Conservation (phyloP, 2,329 filamentous ascomycete species). For the Paracoccidioides brasiliensis region DNA sequence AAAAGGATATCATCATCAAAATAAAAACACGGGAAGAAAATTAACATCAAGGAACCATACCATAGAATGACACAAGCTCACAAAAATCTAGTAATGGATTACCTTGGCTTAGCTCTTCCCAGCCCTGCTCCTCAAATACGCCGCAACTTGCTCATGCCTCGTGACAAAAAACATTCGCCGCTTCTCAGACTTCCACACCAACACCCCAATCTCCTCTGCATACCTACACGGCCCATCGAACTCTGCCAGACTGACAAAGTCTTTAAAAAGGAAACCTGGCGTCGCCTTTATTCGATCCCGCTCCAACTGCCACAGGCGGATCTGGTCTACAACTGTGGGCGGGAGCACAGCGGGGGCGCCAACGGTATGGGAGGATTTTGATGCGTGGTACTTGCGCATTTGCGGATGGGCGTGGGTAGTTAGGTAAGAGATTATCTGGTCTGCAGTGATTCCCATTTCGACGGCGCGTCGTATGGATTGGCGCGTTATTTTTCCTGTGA, state of each 20-base stretch:
- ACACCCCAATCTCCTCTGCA: constrained; percentile 78
- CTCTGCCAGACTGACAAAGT: constrained; percentile 61
- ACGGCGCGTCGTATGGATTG: constrained; percentile 80
- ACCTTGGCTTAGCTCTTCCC: constrained; percentile 22
- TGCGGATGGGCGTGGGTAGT: constrained; percentile 88
- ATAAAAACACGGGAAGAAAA: not conserved
- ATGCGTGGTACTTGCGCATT: constrained; percentile 53
- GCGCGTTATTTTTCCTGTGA: constrained; percentile 81
- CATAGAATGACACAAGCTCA: too few relatives aligned
- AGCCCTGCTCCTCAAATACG: constrained; percentile 59
- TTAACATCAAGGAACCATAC: too few relatives aligned
- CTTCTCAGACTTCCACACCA: constrained; percentile 72
- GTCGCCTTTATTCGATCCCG: constrained; percentile 84
- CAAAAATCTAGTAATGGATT: too few relatives aligned
- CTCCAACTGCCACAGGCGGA: constrained; percentile 93
- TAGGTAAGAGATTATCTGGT: constrained; percentile 91
- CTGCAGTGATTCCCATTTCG: constrained; percentile 76
- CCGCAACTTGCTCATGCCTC: constrained; percentile 74
- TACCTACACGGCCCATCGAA: constrained; percentile 45
- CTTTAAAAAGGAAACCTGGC: constrained; percentile 74
- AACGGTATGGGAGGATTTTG: constrained; percentile 27
- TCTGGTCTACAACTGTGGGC: constrained; percentile 93
- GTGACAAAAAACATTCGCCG: constrained; percentile 84
- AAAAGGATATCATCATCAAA: not conserved
- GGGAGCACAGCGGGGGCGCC: constrained; percentile 51